A percentile compares a stretch with the other conserved stretches of the same genome.
phyloP scores from a whole-genome alignment of 805 yeast genomes.

The Starmerella floricola region DNA sequence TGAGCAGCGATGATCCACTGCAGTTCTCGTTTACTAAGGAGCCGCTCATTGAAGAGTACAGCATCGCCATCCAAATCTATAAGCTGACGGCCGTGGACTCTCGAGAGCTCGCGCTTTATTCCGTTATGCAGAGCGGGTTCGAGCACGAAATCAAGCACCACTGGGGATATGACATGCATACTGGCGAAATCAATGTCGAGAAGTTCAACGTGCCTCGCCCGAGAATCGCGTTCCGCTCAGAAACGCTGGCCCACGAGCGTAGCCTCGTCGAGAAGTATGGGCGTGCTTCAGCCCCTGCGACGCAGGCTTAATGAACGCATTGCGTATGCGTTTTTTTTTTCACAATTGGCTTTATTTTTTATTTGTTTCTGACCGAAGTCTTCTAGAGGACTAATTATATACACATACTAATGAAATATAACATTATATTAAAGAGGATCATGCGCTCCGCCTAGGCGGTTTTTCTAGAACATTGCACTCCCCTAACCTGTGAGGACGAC shows the following conservation, averaged over 20 bases:
- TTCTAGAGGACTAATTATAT: no score
- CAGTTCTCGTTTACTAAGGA: slow-evolving; percentile 96
- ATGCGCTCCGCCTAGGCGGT: no score
- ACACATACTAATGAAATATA: neutral
- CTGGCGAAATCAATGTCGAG: slow-evolving; percentile 68
- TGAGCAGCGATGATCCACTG: slow-evolving; percentile 94
- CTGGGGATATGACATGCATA: slow-evolving; percentile 62
- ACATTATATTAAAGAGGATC: no score
- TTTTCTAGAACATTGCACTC: neutral
- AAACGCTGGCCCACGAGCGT: slow-evolving; percentile 66
- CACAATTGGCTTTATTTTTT: no score
- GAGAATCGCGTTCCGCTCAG: slow-evolving; percentile 71
- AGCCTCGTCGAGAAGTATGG: slow-evolving; percentile 28
- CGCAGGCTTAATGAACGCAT: no score
- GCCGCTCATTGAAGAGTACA: slow-evolving; percentile 92
- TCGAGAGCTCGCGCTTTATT: slow-evolving; percentile 91
- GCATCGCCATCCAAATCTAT: slow-evolving; percentile 96
- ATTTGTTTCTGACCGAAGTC: no score
- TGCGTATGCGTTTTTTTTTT: no score
- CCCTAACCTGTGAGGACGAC: no score
- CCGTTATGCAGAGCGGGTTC: slow-evolving; percentile 90
- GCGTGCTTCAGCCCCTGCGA: slow-evolving; percentile 6
- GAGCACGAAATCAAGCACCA: slow-evolving; percentile 75
- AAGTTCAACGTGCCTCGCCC: slow-evolving; percentile 92
- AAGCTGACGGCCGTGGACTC: slow-evolving; percentile 88